Evolutionary conservation across 441 rosid genomes (phyloP), one percentile per base, ranked within the genome.

Genomic region (Manihot esculenta): DNA sequence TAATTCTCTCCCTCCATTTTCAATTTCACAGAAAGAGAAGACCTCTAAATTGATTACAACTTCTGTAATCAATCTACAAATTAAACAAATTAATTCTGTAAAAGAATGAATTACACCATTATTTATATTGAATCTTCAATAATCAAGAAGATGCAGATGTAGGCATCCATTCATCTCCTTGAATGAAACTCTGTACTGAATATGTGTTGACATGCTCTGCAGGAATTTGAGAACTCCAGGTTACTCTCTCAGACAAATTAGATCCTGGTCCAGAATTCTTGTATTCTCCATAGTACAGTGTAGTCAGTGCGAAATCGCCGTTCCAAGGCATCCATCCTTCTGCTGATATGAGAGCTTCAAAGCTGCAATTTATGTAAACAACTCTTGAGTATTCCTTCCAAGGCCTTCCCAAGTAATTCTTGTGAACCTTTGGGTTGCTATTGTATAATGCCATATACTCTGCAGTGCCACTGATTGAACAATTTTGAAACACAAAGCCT

Each of bases 371-470:
- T 15, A 89, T 79, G 72, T 84, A 92, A 56, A 89, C 93, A 2
- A 89, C 84, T 80, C 99, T 87, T 0, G 97, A 86, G 72, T 73
- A 94, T 70, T 92, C 97, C 78, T 94, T 94, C 99, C 99, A 94
- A 0, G 99, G 97, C 79, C 97, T 80, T 55, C 99, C 97, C 56
- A 94, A 76, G 75, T 50, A 94, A 64, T 82, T 92, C 66, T 47
- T 78, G 79, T 94, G 99, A n/a, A 58, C 85, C 41, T 72, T 42
- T 7, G 97, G 97, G 23, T 89, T 88, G 64, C 84, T 80, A 3
- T 50, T 49, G 76, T 82, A 89, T 45, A 85, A 79, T 67, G 68
- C 83, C 89, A 87, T 81, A 77, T 90, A 94, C 12, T 86, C 89
- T 67, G 83, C 84, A 0, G 99, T 94, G 61, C 99, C 97, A 24